These are phyloP conservation scores for Tolypocladium tropicale DNA, from an alignment of 2,329 filamentous ascomycete species.

Conservation along the genomic window DNA sequence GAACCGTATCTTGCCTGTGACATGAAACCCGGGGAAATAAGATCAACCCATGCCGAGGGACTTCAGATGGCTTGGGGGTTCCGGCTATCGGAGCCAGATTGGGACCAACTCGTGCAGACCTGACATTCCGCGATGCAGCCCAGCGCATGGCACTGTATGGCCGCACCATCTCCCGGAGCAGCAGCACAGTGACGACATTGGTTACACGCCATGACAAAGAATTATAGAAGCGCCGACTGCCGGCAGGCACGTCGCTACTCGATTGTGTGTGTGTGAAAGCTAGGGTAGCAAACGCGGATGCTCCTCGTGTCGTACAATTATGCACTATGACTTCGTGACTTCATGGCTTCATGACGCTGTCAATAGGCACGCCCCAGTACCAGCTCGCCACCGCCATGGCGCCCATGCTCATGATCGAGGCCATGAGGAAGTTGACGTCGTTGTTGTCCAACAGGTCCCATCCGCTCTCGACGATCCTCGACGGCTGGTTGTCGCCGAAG, in stretches of 20 bases:
- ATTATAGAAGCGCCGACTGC: not conserved
- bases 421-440: conserved; percentile 90
- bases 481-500: conserved; percentile 47
- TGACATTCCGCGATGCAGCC: not conserved
- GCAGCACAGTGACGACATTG: not conserved
- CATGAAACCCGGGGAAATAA: not conserved
- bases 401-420: conserved; percentile 65
- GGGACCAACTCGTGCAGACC: not conserved
- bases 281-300: not conserved
- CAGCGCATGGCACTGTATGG: not conserved
- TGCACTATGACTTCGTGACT: not conserved
- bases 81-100: not conserved
- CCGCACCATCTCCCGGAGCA: not conserved
- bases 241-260: not conserved
- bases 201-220: not conserved
- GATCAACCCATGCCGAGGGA: not conserved
- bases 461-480: conserved; percentile 54
- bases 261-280: not conserved
- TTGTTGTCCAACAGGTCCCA: conserved; percentile 85
- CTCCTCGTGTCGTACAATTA: not conserved
- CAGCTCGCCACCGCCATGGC: conserved; percentile 58
- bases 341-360: conserved; percentile 23
- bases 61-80: not conserved
- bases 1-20: not conserved
- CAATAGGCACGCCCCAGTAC: conserved; percentile 48